Base-by-base conservation (phyloP, 176 grass and related monocot genomes). In the Microstegium vimineum region DNA sequence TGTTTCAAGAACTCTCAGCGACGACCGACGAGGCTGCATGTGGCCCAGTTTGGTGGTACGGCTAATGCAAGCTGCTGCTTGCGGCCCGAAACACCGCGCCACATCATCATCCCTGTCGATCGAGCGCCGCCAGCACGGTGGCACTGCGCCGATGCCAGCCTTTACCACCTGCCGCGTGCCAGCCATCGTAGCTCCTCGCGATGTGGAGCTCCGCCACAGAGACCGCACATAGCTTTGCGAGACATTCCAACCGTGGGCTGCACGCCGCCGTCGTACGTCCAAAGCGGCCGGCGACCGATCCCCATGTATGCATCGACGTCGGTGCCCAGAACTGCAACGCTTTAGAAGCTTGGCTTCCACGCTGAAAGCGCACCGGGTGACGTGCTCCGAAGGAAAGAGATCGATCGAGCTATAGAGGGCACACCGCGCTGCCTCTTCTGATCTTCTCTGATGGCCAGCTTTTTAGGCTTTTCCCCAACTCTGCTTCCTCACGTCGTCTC, bases 191-290 rank as follows among this genome's bases (percentile, higher is more conserved):
- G n/a, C n/a, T n/a, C n/a, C 37, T 38, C 37, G 37, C 37, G 35
- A 38, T 38, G 37, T 38, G 37, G 37, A 38, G 37, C 37, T 38
- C 8, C 9, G 9, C 37, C 13, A 8, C 51, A 2, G 22, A 60
- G 56, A 60, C n/a, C 56, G 10, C n/a, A 10, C 56, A n/a, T n/a
- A n/a, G n/a, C 56, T 4, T 60, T 26, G 56, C 56, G 56, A 60
- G 10, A 60, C 56, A 60, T 73, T 73, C 70, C 70, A 73, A 18
- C 70, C 70, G 70, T 73, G 70, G 27, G 15, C 42, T 73, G 70
- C 70, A 73, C 70, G 70, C 42, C 70, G 69, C 69, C 69, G 42
- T 16, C 69, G 68, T 12, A 37, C 8, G 12, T 14, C n/a, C 12
- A 47, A 46, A 45, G 40, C 23, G 47, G 5, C 5, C 46, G 69